Conservation (phyloP, 148 eudicot genomes). For the Pharnaceum exiguum region DNA sequence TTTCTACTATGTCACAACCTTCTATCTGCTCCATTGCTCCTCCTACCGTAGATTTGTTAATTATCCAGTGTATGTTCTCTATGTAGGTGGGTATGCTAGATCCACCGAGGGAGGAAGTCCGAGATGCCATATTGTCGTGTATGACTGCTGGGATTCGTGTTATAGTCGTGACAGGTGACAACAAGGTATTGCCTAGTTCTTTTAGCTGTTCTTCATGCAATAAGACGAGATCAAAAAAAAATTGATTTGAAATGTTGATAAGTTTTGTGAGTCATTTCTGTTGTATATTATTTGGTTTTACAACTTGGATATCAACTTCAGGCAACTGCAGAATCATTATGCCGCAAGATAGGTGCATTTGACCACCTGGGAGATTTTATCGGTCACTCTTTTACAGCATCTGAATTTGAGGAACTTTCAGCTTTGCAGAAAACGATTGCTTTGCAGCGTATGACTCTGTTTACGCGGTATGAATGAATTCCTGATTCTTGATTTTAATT, state of each 20-base stretch:
- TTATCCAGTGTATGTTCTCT: too few relatives aligned
- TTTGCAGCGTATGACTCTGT: slow-evolving; percentile 84
- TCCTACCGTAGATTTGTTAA: too few relatives aligned
- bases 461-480: slow-evolving; percentile 55
- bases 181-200: slow-evolving; percentile 54
- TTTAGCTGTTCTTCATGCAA: background rate
- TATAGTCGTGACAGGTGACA: slow-evolving; percentile 96
- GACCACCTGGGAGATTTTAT: slow-evolving; percentile 80
- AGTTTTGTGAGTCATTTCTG: background rate
- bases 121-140: slow-evolving; percentile 82
- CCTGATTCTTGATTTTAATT: background rate
- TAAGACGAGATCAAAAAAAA: background rate
- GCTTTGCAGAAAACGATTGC: slow-evolving; percentile 85
- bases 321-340: slow-evolving; percentile 94
- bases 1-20: too few relatives aligned
- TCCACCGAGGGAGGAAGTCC: slow-evolving; percentile 95
- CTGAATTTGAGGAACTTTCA: slow-evolving; percentile 95
- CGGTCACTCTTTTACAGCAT: slow-evolving; percentile 87
- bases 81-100: slow-evolving; percentile 98
- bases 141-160: slow-evolving; percentile 99
- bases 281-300: slow-evolving; percentile 1
- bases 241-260: background rate
- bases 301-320: slow-evolving; percentile 26
- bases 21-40: too few relatives aligned
- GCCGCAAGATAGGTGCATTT: slow-evolving; percentile 86